Percentiles rank a stretch among this genome's conserved stretches.
Conservation (phyloP, 2,329 filamentous ascomycete species). For the Botrytis sinoallii region DNA sequence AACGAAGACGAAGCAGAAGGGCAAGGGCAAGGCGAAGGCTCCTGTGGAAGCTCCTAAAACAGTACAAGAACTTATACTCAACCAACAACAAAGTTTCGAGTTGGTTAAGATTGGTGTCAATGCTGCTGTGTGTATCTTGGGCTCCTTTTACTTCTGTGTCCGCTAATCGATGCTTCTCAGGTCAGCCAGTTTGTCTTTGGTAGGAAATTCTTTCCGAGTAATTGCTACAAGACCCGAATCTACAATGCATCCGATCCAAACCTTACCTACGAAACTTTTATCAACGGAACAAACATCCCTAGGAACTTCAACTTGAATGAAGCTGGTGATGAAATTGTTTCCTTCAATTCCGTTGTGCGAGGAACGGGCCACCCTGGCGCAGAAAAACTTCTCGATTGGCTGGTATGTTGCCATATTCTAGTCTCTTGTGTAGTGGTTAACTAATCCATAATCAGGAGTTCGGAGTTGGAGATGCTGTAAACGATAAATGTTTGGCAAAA, state of each 20-base stretch:
- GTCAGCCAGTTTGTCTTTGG: slow-evolving; percentile 23
- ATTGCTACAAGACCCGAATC: slow-evolving; percentile 13
- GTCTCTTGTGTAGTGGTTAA: neutral
- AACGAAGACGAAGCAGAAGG: neutral
- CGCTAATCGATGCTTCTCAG: slow-evolving; percentile 7
- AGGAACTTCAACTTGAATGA: neutral
- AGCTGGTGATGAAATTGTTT: neutral
- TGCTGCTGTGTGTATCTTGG: slow-evolving; percentile 20
- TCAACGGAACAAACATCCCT: slow-evolving; percentile 8
- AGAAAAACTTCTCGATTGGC: slow-evolving; percentile 32
- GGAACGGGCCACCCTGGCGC: slow-evolving; percentile 20
- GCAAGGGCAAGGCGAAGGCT: neutral
- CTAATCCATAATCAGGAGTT: slow-evolving; percentile 27
- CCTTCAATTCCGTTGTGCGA: slow-evolving; percentile 14
- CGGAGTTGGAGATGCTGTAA: slow-evolving; percentile 28
- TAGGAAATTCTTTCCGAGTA: neutral
- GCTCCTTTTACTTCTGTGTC: neutral
- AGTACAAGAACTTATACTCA: slow-evolving; percentile 13
- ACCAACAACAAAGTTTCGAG: slow-evolving; percentile 23
- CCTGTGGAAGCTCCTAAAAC: neutral
- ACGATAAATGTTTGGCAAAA: slow-evolving; percentile 27
- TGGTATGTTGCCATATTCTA: slow-evolving; percentile 23
- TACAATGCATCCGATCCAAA: slow-evolving; percentile 1
- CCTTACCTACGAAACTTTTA: slow-evolving; percentile 2
- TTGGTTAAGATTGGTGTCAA: slow-evolving; percentile 24